These are phyloP conservation scores for Solanum hybrid DNA, from an alignment of 305 asterid species.

Conservation along the genomic window DNA sequence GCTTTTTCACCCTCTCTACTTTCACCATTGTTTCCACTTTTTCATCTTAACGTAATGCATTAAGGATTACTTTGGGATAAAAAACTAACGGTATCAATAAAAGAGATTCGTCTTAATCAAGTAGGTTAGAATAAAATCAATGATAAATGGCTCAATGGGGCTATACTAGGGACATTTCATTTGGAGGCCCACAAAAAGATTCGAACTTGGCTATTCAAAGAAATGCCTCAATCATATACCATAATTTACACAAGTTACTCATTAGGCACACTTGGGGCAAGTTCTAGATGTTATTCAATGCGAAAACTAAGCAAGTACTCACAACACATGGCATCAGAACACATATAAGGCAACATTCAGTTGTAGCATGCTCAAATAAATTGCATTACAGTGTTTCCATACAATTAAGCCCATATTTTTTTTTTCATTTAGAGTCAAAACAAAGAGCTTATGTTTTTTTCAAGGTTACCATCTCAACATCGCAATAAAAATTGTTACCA, in stretches of 20 bases:
- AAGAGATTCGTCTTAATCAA: background rate
- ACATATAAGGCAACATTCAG: background rate
- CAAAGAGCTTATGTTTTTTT: no score
- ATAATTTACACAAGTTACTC: no score
- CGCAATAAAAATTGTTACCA: background rate
- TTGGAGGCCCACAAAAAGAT: no score
- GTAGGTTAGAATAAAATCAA: background rate
- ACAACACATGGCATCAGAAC: background rate
- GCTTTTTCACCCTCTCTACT: background rate
- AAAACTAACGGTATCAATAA: background rate
- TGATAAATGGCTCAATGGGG: background rate
- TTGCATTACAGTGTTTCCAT: no score
- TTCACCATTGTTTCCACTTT: background rate
- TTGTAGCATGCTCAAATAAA: no score
- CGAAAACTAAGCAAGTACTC: background rate
- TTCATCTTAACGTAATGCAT: background rate
- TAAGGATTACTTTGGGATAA: background rate
- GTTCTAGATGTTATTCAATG: no score
- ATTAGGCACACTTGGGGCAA: no score
- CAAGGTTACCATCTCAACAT: background rate
- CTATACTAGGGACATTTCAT: no score
- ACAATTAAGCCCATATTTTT: no score
- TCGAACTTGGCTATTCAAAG: no score
- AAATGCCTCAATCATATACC: no score
- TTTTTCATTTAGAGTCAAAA: no score